A percentile compares a stretch with the other conserved stretches of the same genome.
These are phyloP conservation scores for Trichoderma sp. DNA, from an alignment of 2,329 filamentous ascomycete genomes.

Conservation along the genomic window DNA sequence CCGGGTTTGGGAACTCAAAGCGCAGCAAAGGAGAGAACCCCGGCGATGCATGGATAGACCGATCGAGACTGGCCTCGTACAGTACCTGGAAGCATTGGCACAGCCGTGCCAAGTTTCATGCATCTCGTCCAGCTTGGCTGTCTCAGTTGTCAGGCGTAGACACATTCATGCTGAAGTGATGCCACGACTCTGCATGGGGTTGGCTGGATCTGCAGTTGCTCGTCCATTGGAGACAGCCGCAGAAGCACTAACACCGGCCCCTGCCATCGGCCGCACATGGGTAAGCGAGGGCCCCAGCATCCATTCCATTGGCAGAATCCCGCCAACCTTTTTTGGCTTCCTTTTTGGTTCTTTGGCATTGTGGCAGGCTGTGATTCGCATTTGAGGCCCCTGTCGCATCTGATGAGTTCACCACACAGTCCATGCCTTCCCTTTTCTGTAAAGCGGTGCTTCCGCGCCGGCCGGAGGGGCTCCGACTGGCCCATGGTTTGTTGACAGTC, in stretches of 20 bases:
- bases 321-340: neutral
- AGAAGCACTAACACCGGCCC: neutral
- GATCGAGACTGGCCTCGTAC: neutral
- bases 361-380: slow-evolving; percentile 22
- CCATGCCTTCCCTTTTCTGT: neutral
- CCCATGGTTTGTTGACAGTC: neutral
- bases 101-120: neutral
- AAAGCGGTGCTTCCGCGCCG: slow-evolving; percentile 1
- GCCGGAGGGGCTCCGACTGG: slow-evolving; percentile 20
- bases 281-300: slow-evolving; percentile 16
- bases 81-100: neutral
- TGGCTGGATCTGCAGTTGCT: slow-evolving; percentile 18
- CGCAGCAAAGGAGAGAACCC: neutral
- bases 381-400: neutral
- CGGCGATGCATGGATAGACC: neutral
- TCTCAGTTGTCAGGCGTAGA: neutral
- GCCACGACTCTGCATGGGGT: slow-evolving; percentile 11
- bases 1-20: neutral
- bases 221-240: neutral
- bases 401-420: neutral
- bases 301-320: neutral
- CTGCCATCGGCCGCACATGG: slow-evolving; percentile 14
- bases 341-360: neutral
- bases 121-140: neutral
- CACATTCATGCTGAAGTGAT: neutral